Evolutionary conservation across 495 filamentous ascomycete genomes (phyloP).

Genomic region (Aspergillus steynii): DNA sequence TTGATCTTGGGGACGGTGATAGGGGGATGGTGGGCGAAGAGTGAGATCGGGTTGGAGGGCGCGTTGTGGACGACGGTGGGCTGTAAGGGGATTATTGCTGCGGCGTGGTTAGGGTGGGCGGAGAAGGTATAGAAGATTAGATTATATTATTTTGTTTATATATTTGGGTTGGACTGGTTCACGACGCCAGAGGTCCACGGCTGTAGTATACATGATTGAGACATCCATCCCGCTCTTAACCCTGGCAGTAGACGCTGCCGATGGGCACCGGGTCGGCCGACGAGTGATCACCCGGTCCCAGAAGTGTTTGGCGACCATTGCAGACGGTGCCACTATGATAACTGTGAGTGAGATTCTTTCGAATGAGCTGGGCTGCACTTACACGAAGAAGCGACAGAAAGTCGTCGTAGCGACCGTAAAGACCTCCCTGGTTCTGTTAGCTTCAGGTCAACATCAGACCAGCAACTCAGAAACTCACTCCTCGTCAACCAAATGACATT

Average conservation of each 20-base stretch:
- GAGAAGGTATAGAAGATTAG: neutral
- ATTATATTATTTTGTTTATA: too few relatives aligned
- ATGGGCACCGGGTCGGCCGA: neutral
- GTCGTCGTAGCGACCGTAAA: neutral
- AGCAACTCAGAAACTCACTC: constrained; percentile 1
- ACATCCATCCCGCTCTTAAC: neutral
- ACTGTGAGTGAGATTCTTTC: neutral
- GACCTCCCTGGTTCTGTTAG: neutral
- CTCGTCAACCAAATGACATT: constrained; percentile 13
- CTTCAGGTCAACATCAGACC: neutral
- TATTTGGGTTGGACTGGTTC: too few relatives aligned
- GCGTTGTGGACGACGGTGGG: constrained; percentile 63
- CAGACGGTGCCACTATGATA: neutral
- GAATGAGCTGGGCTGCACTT: neutral
- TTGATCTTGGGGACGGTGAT: constrained; percentile 60
- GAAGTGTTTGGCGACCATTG: neutral
- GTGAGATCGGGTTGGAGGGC: constrained; percentile 55
- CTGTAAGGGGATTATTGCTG: constrained; percentile 53
- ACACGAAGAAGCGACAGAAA: neutral
- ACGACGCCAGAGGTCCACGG: too few relatives aligned
- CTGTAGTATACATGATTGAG: neutral
- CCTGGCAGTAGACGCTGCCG: neutral
- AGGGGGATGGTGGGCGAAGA: constrained; percentile 60
- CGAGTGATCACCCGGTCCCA: neutral
- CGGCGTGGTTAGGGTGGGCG: constrained; percentile 59